Evolutionary conservation across 139 green algal species (phyloP).

Genomic region (Tetraselmis striata): DNA sequence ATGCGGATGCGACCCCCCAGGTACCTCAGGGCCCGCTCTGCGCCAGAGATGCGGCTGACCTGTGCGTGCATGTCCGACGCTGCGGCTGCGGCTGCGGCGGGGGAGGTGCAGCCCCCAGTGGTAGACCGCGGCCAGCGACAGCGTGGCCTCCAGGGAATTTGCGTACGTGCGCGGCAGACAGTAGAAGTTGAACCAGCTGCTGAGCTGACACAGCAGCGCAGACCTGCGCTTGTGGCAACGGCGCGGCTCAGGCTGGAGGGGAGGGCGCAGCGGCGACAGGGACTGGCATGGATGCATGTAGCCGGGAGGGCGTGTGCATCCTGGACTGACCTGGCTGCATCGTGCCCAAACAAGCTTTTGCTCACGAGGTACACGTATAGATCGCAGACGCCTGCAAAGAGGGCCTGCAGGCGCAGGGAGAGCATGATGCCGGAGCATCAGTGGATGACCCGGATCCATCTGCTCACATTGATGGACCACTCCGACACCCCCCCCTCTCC

Average conservation of each 20-base stretch:
- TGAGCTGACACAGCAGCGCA: conserved; percentile 41
- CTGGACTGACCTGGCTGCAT: background rate
- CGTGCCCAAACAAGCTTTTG: background rate
- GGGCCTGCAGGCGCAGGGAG: background rate
- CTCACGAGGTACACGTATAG: background rate
- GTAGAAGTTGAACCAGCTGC: conserved; percentile 67
- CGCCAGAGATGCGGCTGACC: too few relatives aligned
- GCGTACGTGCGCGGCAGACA: conserved; percentile 54
- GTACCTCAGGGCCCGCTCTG: too few relatives aligned
- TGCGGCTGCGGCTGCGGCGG: too few relatives aligned
- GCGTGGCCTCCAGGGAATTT: conserved; percentile 49
- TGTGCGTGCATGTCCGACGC: background rate
- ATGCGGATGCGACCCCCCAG: too few relatives aligned
- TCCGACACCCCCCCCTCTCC: too few relatives aligned
- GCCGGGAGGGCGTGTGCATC: too few relatives aligned
- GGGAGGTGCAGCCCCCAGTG: conserved; percentile 25
- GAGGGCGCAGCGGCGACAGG: background rate
- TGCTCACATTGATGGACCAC: too few relatives aligned
- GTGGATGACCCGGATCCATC: too few relatives aligned
- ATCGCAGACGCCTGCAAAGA: background rate
- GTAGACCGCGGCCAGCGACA: conserved; percentile 26
- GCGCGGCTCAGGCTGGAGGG: background rate
- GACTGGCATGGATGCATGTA: background rate
- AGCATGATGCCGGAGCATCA: too few relatives aligned
- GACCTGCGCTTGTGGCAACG: conserved; percentile 25